These are phyloP conservation scores for Pyrenopolyporus hunteri DNA, from an alignment of 495 filamentous ascomycete genomes.

Conservation along the genomic window DNA sequence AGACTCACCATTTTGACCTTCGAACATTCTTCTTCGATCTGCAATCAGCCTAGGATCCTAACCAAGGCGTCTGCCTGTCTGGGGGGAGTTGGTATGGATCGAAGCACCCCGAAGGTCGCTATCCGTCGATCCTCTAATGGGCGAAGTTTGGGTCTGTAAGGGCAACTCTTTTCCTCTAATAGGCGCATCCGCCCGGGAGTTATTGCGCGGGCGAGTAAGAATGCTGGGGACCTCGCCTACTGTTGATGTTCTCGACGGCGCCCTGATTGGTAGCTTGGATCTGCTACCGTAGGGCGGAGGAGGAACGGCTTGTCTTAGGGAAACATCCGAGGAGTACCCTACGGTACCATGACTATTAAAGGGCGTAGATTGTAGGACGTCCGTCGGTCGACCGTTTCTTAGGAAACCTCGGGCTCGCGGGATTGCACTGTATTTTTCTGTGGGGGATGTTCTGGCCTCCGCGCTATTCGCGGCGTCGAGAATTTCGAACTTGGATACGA, in stretches of 20 bases:
- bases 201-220: too few relatives aligned
- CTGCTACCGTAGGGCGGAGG: not conserved
- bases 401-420: constrained; percentile 6
- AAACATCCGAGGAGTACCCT: not conserved
- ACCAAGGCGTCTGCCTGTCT: constrained; percentile 13
- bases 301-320: constrained; percentile 12
- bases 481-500: constrained; percentile 52
- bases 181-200: not conserved
- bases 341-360: not conserved
- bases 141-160: constrained; percentile 14
- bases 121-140: not conserved
- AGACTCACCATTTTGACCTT: constrained; percentile 38
- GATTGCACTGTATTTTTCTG: constrained; percentile 13
- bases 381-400: not conserved
- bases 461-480: constrained; percentile 43
- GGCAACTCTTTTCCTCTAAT: constrained; percentile 4
- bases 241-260: not conserved
- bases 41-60: constrained; percentile 41
- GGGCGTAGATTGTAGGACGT: not conserved
- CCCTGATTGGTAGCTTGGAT: constrained; percentile 6
- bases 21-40: constrained; percentile 45
- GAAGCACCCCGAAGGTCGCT: not conserved
- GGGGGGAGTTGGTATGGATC: constrained; percentile 15
- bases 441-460: constrained; percentile 24
- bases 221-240: not conserved